Base-by-base conservation (phyloP, 1,139 yeast genomes). In the Pneumocystis carinii region DNA sequence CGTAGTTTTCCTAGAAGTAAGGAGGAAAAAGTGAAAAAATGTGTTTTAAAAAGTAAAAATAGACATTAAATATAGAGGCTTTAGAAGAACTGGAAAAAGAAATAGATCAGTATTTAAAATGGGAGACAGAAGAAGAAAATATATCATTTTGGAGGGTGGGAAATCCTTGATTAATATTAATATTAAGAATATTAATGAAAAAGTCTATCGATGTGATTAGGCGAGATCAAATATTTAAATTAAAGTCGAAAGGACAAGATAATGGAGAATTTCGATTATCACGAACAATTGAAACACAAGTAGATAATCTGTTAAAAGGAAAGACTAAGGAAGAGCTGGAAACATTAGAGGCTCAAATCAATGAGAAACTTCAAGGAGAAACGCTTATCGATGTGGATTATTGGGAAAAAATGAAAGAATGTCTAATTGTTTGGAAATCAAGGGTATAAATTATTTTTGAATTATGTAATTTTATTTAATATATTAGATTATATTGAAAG, bases 371-470 rank as follows among this genome's bases (percentile, higher is more conserved):
- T 32, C 59, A 62, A 14, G 65, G 66, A n/a, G 70, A 66, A 62
- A 62, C 63, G 7, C 64, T 69, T 1, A 65, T 72, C 4, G 75
- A 74, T 56, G 66, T 67, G 19, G 75, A 71, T 36, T 74, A 73
- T 61, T 75, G 77, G 76, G 66, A 66, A n/a, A 70, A 69, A 15
- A 62, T 74, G 55, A 62, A 70, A 19, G 67, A 67, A 55, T 71
- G 71, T 60, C 65, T 73, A 29, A 48, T 64, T 29, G 59, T 67
- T 12, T 65, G 71, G 35, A 72, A 69, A 42, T 70, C 74, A 5
- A 66, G 64, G 62, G 62, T 68, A 6, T 66, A 64, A 48, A 57
- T 73, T 41, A 68, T 66, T 5, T 60, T 66, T 10, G 65, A 65
- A 12, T 66, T 63, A 4, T 64, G 71, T n/a, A 29, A 63, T 64